Conservation (phyloP, 768 basidiomycete genomes). For the Mycena sanguinolenta region DNA sequence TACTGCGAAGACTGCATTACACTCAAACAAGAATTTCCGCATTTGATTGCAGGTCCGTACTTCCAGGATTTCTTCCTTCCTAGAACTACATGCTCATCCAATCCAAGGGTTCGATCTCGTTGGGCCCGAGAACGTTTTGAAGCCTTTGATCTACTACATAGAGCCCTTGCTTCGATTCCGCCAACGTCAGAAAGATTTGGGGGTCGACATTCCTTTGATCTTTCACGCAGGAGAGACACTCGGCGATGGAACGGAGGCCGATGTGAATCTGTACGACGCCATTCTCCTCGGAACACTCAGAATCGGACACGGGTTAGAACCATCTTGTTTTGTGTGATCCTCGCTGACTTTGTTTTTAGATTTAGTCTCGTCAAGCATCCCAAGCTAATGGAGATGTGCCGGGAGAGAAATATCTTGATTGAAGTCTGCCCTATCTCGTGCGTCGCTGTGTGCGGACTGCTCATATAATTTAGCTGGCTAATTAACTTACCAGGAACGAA, state of each 20-base stretch:
- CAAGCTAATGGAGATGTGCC: conserved; percentile 75
- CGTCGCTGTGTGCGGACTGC: conserved; percentile 49
- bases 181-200: conserved; percentile 66
- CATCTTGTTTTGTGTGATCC: background rate
- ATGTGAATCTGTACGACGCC: conserved; percentile 83
- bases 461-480: background rate
- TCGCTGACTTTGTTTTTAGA: conserved; percentile 46
- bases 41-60: conserved; percentile 72
- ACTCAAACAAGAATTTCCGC: conserved; percentile 81
- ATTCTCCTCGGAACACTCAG: conserved; percentile 83
- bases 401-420: conserved; percentile 71
- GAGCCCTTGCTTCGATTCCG: conserved; percentile 72
- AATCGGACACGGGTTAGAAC: conserved; percentile 81
- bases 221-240: conserved; percentile 88
- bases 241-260: conserved; percentile 79
- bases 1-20: conserved; percentile 82
- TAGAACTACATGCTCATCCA: conserved; percentile 5
- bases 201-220: conserved; percentile 79
- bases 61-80: background rate
- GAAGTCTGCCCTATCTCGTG: conserved; percentile 90
- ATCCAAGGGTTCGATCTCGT: conserved; percentile 81
- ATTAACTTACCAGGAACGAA: conserved; percentile 70
- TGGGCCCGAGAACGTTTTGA: conserved; percentile 75
- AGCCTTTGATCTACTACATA: conserved; percentile 73
- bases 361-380: conserved; percentile 86